These are phyloP conservation scores for Sabuloglossum arenarium DNA, from an alignment of 495 filamentous ascomycete genomes.

Conservation along the genomic window DNA sequence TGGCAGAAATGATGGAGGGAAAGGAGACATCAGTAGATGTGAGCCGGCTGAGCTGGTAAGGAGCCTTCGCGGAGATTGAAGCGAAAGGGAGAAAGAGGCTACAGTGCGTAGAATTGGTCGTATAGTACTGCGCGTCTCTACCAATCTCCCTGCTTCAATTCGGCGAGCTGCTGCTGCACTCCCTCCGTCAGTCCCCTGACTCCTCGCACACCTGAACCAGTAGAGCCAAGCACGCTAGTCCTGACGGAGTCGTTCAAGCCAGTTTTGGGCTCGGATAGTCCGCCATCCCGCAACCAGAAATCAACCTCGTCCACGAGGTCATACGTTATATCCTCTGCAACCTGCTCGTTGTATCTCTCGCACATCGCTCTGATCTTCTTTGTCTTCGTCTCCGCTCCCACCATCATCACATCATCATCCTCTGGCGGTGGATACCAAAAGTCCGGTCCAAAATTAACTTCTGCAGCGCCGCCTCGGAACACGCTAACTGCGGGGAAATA, in stretches of 20 bases:
- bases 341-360: constrained; percentile 81
- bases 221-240: not conserved
- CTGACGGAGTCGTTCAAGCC: not conserved
- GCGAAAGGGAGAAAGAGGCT: not conserved
- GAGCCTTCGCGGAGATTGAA: not conserved
- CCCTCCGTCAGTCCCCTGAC: not conserved
- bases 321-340: constrained; percentile 82
- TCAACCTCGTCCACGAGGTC: constrained; percentile 87
- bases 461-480: constrained; percentile 74
- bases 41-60: not conserved
- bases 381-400: constrained; percentile 11
- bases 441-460: constrained; percentile 74
- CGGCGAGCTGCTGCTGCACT: not conserved
- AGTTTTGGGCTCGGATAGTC: constrained; percentile 4
- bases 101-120: not conserved
- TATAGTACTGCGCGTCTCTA: not conserved
- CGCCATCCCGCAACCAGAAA: constrained; percentile 47
- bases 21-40: not conserved
- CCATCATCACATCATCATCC: constrained; percentile 30
- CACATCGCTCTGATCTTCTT: constrained; percentile 32
- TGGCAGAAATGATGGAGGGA: constrained; percentile 36
- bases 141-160: not conserved
- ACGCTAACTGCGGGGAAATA: constrained; percentile 91
- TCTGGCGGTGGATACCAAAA: constrained; percentile 74
- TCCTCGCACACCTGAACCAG: not conserved